Conservation (phyloP, 306 rosid genomes). For the Vigna radiata region DNA sequence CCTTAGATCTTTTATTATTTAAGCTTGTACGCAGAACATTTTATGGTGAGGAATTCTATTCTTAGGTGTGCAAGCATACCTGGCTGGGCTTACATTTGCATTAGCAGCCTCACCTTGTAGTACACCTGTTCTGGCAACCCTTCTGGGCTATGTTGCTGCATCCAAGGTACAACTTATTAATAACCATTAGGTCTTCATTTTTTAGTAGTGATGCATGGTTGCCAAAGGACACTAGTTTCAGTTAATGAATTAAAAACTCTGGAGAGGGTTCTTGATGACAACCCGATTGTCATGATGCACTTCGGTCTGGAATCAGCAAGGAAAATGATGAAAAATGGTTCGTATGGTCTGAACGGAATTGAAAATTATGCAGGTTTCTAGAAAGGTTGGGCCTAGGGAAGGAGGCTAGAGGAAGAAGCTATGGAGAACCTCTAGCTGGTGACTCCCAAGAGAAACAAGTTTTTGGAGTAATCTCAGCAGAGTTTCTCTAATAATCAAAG, state of each 20-base stretch:
- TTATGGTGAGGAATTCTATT: constrained; percentile 38
- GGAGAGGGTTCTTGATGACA: not conserved
- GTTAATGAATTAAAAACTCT: not conserved
- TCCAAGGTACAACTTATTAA: constrained; percentile 72
- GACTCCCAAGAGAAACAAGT: too few relatives aligned
- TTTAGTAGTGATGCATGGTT: constrained; percentile 24
- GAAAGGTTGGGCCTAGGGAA: too few relatives aligned
- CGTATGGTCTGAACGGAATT: too few relatives aligned
- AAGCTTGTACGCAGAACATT: constrained; percentile 30
- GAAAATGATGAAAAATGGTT: too few relatives aligned
- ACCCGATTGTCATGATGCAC: too few relatives aligned
- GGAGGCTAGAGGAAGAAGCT: too few relatives aligned
- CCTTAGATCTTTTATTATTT: constrained; percentile 4
- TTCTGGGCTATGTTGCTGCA: constrained; percentile 90
- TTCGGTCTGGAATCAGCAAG: too few relatives aligned
- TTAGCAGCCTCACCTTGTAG: constrained; percentile 98
- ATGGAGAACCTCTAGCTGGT: too few relatives aligned
- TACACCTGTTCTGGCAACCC: constrained; percentile 87
- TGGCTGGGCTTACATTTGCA: constrained; percentile 97
- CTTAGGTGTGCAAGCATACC: constrained; percentile 91
- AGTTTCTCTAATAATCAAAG: too few relatives aligned
- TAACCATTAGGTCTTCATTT: constrained; percentile 35
- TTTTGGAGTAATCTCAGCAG: too few relatives aligned
- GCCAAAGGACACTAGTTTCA: constrained; percentile 7
- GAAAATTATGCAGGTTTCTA: too few relatives aligned